Conservation (phyloP, 352 stramenopile species). For the Phytophthora niederhauseri region DNA sequence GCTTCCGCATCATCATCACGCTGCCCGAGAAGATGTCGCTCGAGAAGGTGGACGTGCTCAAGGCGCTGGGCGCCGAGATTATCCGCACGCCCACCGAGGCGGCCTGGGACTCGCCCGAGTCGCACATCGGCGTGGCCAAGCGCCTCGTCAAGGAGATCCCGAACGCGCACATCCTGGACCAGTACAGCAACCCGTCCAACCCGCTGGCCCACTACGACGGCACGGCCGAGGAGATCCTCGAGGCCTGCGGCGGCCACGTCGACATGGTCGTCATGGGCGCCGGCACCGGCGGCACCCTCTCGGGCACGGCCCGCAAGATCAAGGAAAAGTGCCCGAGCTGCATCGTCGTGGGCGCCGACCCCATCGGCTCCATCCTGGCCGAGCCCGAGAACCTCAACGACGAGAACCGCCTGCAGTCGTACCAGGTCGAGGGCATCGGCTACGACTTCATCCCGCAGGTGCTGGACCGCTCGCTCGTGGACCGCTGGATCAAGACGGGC, state of each 20-base stretch:
- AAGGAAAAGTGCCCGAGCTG: conserved; percentile 92
- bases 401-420: conserved; percentile 88
- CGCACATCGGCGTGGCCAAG: conserved; percentile 94
- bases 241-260: conserved; percentile 93
- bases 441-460: conserved; percentile 98
- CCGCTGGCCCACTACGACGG: conserved; percentile 96
- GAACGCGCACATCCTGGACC: conserved; percentile 96
- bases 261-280: conserved; percentile 96
- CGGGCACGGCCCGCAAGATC: conserved; percentile 93
- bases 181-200: conserved; percentile 97
- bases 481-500: conserved; percentile 95
- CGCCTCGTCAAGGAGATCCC: conserved; percentile 94
- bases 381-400: conserved; percentile 94
- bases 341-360: conserved; percentile 91
- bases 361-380: conserved; percentile 94
- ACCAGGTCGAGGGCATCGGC: conserved; percentile 97
- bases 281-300: conserved; percentile 96
- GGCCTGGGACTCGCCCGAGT: conserved; percentile 95
- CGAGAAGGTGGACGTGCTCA: conserved; percentile 97
- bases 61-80: conserved; percentile 96
- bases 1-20: conserved; percentile 96
- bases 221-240: conserved; percentile 95
- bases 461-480: conserved; percentile 93
- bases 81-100: conserved; percentile 96
- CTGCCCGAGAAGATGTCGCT: conserved; percentile 97